These are phyloP conservation scores for Wickerhamomyces strasburgensis DNA, from an alignment of 805 yeast genomes.

Conservation along the genomic window DNA sequence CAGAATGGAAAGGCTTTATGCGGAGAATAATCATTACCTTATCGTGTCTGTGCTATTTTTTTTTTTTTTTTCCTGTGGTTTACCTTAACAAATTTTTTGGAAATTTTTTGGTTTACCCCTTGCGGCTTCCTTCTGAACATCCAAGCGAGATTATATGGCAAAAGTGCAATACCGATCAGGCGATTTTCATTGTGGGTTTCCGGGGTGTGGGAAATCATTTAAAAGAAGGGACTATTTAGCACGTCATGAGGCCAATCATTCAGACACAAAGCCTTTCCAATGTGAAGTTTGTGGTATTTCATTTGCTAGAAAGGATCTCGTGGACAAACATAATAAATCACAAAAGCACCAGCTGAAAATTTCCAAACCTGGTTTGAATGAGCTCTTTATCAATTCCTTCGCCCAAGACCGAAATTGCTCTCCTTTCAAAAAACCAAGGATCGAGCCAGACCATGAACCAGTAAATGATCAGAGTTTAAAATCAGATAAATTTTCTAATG, in stretches of 20 bases:
- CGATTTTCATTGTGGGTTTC: constrained; percentile 10
- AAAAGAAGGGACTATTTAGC: constrained; percentile 32
- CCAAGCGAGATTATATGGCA: too few species aligned
- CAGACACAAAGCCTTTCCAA: constrained; percentile 23
- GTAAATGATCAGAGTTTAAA: neutral
- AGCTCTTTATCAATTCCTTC: constrained; percentile 5
- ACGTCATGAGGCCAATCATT: constrained; percentile 30
- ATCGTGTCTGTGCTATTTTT: too few species aligned
- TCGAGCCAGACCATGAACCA: constrained; percentile 1
- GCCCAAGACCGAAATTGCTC: constrained; percentile 1
- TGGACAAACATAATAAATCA: constrained; percentile 28
- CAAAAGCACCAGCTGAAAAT: constrained; percentile 16
- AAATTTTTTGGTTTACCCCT: too few species aligned
- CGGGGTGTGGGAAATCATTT: constrained; percentile 24
- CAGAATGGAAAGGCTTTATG: too few species aligned
- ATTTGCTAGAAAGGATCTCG: constrained; percentile 30
- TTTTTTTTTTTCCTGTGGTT: too few species aligned
- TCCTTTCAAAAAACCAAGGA: constrained; percentile 1
- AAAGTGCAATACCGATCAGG: too few species aligned
- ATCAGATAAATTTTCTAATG: constrained; percentile 13
- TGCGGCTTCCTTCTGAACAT: too few species aligned
- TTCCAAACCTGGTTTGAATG: neutral
- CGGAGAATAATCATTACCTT: too few species aligned
- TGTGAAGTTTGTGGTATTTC: constrained; percentile 25
- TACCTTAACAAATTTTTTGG: too few species aligned